Conservation (phyloP, 768 basidiomycete genomes). For the Auricularia sp. region DNA sequence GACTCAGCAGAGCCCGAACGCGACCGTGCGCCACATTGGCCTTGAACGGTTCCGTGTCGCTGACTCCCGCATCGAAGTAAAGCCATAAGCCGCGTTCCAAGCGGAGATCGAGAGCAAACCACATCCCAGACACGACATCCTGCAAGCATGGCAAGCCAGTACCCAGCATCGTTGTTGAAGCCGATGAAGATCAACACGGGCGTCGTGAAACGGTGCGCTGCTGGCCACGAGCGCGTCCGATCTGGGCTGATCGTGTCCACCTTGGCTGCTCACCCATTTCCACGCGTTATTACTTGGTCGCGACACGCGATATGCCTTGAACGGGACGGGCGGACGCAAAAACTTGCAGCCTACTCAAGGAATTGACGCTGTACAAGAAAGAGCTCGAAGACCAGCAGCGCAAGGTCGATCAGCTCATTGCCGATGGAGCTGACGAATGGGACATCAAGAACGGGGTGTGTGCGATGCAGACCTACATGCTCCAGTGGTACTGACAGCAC, state of each 20-base stretch:
- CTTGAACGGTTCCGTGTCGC: too few relatives aligned
- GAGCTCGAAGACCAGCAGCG: constrained; percentile 51
- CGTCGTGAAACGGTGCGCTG: constrained; percentile 48
- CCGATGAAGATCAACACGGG: constrained; percentile 74
- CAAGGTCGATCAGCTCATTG: constrained; percentile 52
- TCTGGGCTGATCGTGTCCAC: background rate
- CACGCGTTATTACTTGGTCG: background rate
- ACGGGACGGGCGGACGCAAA: background rate
- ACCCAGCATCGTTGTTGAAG: constrained; percentile 19
- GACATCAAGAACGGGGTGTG: constrained; percentile 61
- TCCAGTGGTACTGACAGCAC: constrained; percentile 11
- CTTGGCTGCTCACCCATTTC: background rate
- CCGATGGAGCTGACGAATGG: constrained; percentile 57
- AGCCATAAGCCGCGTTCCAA: too few relatives aligned
- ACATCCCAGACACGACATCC: too few relatives aligned
- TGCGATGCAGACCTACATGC: constrained; percentile 1
- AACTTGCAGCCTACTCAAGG: constrained; percentile 50
- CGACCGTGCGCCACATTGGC: too few relatives aligned
- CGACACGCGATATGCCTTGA: background rate
- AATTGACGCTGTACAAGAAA: constrained; percentile 51
- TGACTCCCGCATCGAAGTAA: too few relatives aligned
- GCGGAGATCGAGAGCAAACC: too few relatives aligned
- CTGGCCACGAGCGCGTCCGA: background rate
- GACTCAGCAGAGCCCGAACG: too few relatives aligned
- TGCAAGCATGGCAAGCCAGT: too few relatives aligned